Evolutionary conservation across 495 filamentous ascomycete genomes (phyloP), one percentile per base, ranked within the genome.

Genomic region (Trypethelium eluteriae): DNA sequence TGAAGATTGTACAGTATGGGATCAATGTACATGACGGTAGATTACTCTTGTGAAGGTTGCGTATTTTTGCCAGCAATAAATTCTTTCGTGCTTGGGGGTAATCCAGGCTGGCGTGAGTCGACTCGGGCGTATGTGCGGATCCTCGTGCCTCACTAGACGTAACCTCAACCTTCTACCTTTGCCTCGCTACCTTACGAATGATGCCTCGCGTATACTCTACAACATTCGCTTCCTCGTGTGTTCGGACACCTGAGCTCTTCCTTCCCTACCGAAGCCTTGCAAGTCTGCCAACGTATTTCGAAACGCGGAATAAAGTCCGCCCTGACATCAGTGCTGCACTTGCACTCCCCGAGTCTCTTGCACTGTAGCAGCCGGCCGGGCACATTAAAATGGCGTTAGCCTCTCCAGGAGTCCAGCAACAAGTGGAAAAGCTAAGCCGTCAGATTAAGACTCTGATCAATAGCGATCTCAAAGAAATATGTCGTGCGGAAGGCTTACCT

Each of bases 381-480:
- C 32, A 18, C 4, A 10, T 34, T 10, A 14, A 59, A 59, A 79
- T 86, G 82, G 75, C 79, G 68, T 77, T 86, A 80, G 68, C 77
- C 78, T 67, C 77, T 68, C 74, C 78, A 41, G 49, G 73, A 35
- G 39, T 75, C 38, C 67, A 67, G 50, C 57, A 70, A 16, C 70
- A 72, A 39, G 65, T 64, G 71, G 73, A 76, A 34, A 70, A 74
- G 62, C 72, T 85, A 12, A 72, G 75, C 35, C 76, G 79, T 39
- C 73, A 79, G 64, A 76, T 86, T 38, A 87, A 87, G 73, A 81
- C 77, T 14, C 75, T 88, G 41, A 81, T 89, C 68, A 93, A 93
- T 75, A 81, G 81, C 38, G 83, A 88, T 63, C 83, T 98, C 47
- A 89, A 91, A 67, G 75, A 78, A 16, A 88, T 97, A 69, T 85